Evolutionary conservation across 2,329 filamentous ascomycete genomes (phyloP), one percentile per base, ranked within the genome.

Genomic region (Leptographium procerum): DNA sequence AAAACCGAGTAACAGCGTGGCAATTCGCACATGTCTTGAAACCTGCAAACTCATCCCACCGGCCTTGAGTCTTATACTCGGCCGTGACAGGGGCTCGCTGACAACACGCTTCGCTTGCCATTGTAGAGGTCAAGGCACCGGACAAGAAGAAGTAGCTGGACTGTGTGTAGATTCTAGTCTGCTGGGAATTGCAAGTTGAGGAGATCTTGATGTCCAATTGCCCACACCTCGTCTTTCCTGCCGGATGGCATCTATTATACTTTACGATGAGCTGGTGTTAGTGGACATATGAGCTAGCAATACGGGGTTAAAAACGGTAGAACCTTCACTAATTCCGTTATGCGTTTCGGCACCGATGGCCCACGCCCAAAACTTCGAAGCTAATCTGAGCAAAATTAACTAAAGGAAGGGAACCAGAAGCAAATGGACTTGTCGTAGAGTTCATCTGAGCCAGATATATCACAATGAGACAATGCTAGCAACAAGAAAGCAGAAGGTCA

Each of bases 41-140:
- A 3, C 70, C 73, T 3, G 65, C 72, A 33, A 77, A 64, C 1
- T 64, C 70, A 52, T 72, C 69, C 53, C 73, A 77, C 19, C 64
- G 67, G 16, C 76, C 76, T 60, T 72, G 71, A 29, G 70, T 68
- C 3, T 61, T 66, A 61, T 77, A 77, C 9, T 70, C 70, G 53
- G 68, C 67, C 16, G 69, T 63, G 33, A 73, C 67, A 19, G 76
- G 73, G 0, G 73, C 69, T 6, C 71, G 71, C 50, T 65, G 56
- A 31, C 63, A 64, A 56, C 71, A 73, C 4, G 68, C 69, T 26
- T 64, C 52, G 58, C 62, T 65, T 13, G 65, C 59, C 64, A 66
- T 57, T 33, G n/a, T 28, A 19, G 3, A 29, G 24, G 19, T 19
- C 7, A 2, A 24, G 48, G 7, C 5, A 31, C 7, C 26, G 11